These are phyloP conservation scores for Eimeria necatrix DNA, from an alignment of 169 alveolate species.

Conservation along the genomic window DNA sequence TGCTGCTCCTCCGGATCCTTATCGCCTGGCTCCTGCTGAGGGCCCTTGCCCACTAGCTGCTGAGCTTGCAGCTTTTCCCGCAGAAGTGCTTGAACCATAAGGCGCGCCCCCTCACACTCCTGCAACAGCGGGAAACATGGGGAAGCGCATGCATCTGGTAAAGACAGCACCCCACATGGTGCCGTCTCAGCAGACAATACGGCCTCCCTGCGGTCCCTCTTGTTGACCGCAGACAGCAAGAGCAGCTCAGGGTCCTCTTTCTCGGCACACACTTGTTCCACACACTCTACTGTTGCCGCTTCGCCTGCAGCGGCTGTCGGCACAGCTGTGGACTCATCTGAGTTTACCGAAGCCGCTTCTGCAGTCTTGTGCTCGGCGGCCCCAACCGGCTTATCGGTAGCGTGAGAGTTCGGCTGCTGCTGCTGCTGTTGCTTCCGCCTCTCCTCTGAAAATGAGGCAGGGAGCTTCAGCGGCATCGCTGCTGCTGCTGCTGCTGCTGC, in stretches of 20 bases:
- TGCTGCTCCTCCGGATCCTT: not conserved
- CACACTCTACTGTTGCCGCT: not conserved
- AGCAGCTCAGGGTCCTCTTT: constrained; percentile 48
- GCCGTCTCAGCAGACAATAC: not conserved
- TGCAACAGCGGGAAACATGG: constrained; percentile 59
- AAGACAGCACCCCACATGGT: constrained; percentile 54
- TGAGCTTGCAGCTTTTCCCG: constrained; percentile 40
- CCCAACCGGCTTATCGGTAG: not conserved
- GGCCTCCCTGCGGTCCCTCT: constrained; percentile 11
- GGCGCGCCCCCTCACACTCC: constrained; percentile 34
- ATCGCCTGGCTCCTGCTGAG: not conserved
- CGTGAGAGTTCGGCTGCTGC: not conserved
- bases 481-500: constrained; percentile 62
- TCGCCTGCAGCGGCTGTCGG: not conserved
- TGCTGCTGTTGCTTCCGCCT: constrained; percentile 39
- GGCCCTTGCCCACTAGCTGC: constrained; percentile 12
- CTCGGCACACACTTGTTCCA: not conserved
- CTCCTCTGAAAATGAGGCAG: not conserved
- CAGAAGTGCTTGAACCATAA: constrained; percentile 23
- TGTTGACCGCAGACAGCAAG: not conserved
- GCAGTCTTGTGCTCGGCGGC: constrained; percentile 4
- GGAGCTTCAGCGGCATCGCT: constrained; percentile 29
- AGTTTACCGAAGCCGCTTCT: not conserved
- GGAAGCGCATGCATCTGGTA: constrained; percentile 37
- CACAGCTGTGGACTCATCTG: not conserved